Percentiles rank a stretch among this genome's conserved stretches.
These are phyloP conservation scores for Rubus idaeus DNA, from an alignment of 306 rosid genomes.

Conservation along the genomic window DNA sequence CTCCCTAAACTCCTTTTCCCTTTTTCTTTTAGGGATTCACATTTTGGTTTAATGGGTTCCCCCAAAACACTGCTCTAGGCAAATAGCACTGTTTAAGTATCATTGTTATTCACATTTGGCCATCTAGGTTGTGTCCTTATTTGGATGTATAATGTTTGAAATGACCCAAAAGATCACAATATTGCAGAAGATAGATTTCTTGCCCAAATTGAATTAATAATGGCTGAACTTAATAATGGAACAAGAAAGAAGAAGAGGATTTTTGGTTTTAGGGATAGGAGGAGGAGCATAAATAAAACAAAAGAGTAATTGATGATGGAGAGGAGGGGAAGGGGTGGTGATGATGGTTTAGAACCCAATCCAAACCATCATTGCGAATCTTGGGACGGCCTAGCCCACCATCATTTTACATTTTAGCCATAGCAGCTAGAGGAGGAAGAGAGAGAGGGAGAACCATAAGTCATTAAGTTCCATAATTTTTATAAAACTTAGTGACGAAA, in stretches of 20 bases:
- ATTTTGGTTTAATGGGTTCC: neutral
- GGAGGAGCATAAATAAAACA: conserved; percentile 41
- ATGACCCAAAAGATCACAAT: conserved; percentile 30
- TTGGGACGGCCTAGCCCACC: conserved; percentile 98
- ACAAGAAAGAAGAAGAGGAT: conserved; percentile 7
- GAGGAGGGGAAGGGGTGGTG: conserved; percentile 25
- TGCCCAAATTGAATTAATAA: conserved; percentile 25
- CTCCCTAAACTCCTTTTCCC: neutral
- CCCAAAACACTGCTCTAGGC: conserved; percentile 9
- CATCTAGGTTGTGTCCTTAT: conserved; percentile 4
- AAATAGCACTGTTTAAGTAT: conserved; percentile 2
- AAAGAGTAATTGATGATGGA: conserved; percentile 54
- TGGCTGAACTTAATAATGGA: conserved; percentile 31
- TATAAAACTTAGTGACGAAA: conserved; percentile 43
- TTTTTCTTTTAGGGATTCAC: conserved; percentile 6
- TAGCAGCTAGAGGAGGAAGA: conserved; percentile 25
- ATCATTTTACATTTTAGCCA: conserved; percentile 76
- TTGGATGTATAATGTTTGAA: conserved; percentile 21
- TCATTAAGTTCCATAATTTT: conserved; percentile 67
- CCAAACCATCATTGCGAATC: conserved; percentile 99
- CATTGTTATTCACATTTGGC: neutral
- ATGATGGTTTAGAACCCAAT: conserved; percentile 85
- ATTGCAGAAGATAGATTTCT: conserved; percentile 20
- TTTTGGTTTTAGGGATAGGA: conserved; percentile 9
- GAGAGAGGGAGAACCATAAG: conserved; percentile 8